Percentiles rank a stretch among this genome's conserved stretches.
phyloP scores from a whole-genome alignment of 345 rosid species.

The Kandelia obovata region DNA sequence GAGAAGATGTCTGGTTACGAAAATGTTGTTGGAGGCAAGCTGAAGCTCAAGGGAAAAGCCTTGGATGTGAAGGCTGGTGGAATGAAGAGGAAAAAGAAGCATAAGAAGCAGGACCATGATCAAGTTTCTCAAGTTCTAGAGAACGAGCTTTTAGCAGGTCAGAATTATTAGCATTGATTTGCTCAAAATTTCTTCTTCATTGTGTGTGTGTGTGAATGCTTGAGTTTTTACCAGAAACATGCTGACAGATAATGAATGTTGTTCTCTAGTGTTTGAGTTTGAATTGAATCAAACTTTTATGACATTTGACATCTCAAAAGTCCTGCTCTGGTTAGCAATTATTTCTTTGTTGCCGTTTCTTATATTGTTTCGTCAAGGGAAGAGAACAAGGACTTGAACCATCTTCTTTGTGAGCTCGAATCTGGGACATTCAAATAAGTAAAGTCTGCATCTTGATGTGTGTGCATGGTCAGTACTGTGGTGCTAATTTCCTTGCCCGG shows the following conservation, averaged over 20 bases:
- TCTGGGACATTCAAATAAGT: background rate
- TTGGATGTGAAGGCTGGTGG: slow-evolving; percentile 88
- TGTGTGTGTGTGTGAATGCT: too few species aligned
- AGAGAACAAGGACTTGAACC: too few species aligned
- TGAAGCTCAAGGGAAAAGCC: slow-evolving; percentile 95
- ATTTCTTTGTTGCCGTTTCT: too few species aligned
- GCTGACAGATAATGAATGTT: background rate
- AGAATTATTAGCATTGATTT: background rate
- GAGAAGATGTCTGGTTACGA: slow-evolving; percentile 66
- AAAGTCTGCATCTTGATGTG: background rate
- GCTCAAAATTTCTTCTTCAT: background rate
- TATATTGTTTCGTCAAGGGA: too few species aligned
- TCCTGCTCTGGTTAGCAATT: too few species aligned
- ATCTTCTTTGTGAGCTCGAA: background rate
- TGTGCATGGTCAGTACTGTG: background rate
- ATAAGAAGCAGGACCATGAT: slow-evolving; percentile 50
- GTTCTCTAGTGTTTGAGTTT: background rate
- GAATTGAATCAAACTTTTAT: too few species aligned
- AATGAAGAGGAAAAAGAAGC: slow-evolving; percentile 72
- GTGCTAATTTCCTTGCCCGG: background rate
- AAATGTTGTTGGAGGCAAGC: slow-evolving; percentile 73
- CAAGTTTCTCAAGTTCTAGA: slow-evolving; percentile 25
- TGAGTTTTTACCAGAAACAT: background rate
- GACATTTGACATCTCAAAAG: too few species aligned
- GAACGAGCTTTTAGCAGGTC: slow-evolving; percentile 50